Evolutionary conservation across 208 protist species (phyloP), one percentile per base, ranked within the genome.

Genomic region (Leishmania arabica): DNA sequence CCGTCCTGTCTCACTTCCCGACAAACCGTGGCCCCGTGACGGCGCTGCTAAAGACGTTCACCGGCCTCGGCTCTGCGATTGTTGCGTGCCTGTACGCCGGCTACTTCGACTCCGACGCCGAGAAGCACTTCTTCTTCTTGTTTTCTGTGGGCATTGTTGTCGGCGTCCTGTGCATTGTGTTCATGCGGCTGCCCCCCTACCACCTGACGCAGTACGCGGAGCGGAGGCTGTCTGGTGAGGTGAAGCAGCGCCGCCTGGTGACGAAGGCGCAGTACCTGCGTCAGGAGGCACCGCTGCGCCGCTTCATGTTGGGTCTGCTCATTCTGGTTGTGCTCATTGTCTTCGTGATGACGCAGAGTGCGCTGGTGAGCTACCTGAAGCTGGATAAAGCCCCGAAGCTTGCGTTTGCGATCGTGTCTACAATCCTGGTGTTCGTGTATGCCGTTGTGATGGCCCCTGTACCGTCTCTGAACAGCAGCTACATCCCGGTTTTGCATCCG

Each of bases 71-170:
- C 53, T 86, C 80, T 42, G 89, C 89, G 19, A 88, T 95, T 74
- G 53, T 93, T 83, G 84, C 53, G n/a, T 80, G 78, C 19, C 85
- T 93, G 64, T 77, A 90, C 53, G 47, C 88, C 31, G 91, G 84
- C 45, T 93, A 89, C 86, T 95, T 95, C 80, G 45, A n/a, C 40
- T 75, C 82, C 17, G 31, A 86, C 66, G 54, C 78, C 27, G 62
- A 78, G n/a, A 56, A 75, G 77, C 88, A 89, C 74, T 93, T 92
- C 79, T 92, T 87, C 83, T 92, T 95, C 72, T 74, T 95, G 71
- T 79, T 89, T 19, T 76, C 69, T 11, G 9, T 90, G 24, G 82
- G 74, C 5, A 58, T 81, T n/a, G 47, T 87, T 40, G 75, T 84
- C 0, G 78, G 76, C 24, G 37, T 79, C 8, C 74, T 88, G 54